A percentile compares a stretch with the other conserved stretches of the same genome.
These are phyloP conservation scores for Mucor velutinosus DNA, from an alignment of 371 early-diverging fungal genomes.

Conservation along the genomic window DNA sequence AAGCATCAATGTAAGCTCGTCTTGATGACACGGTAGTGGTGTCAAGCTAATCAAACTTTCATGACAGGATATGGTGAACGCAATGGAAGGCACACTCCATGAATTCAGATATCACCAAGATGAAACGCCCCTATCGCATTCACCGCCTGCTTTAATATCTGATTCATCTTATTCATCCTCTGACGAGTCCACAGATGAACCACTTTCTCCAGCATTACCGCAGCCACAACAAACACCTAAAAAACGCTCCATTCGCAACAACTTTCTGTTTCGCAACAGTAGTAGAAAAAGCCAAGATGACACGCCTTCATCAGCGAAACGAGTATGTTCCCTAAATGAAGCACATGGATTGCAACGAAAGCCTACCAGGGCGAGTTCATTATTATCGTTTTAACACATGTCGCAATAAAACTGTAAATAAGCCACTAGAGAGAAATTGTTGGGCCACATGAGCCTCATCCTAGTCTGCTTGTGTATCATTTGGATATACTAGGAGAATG, in stretches of 20 bases:
- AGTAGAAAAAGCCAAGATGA: neutral
- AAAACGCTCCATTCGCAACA: slow-evolving; percentile 1
- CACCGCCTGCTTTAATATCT: slow-evolving; percentile 2
- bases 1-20: slow-evolving; percentile 20
- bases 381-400: neutral
- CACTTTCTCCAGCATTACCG: neutral
- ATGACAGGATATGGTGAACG: slow-evolving; percentile 21
- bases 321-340: neutral
- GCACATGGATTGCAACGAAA: slow-evolving; percentile 2
- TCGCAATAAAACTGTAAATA: neutral
- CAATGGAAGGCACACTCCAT: slow-evolving; percentile 26
- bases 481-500: neutral
- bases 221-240: neutral
- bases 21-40: neutral
- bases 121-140: neutral
- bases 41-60: neutral
- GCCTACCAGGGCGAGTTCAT: neutral
- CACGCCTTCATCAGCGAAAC: neutral
- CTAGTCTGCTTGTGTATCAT: neutral
- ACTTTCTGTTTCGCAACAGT: slow-evolving; percentile 5
- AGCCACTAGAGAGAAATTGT: neutral
- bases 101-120: slow-evolving; percentile 3
- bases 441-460: neutral
- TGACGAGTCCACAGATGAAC: slow-evolving; percentile 9
- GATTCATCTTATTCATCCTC: slow-evolving; percentile 7